Percentiles rank a stretch among this genome's conserved stretches.
Conservation (phyloP, 257 asterid species). For the Capsicum pubescens region DNA sequence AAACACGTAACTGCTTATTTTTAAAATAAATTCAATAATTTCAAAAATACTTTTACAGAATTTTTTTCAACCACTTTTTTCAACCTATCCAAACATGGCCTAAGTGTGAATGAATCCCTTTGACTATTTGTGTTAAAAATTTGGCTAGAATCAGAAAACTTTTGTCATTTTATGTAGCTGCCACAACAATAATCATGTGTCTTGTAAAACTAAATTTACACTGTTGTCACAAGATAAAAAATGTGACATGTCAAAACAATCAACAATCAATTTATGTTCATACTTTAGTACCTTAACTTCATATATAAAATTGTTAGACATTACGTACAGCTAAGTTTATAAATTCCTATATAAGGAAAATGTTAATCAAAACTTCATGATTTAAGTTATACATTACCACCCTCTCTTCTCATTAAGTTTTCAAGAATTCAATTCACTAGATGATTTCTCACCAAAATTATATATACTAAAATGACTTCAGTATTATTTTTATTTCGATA, state of each 20-base stretch:
- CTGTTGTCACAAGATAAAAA: not conserved
- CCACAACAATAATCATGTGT: not conserved
- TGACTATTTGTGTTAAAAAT: not conserved
- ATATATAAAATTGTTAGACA: not conserved
- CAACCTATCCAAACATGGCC: no score
- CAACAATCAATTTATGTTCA: not conserved
- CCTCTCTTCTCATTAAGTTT: not conserved
- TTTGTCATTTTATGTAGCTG: not conserved
- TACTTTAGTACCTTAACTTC: not conserved
- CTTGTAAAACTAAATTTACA: not conserved
- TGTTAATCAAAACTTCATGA: not conserved
- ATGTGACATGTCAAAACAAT: slow-evolving; percentile 20
- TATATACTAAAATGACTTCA: not conserved
- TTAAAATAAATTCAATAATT: no score
- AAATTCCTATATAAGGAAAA: slow-evolving; percentile 20
- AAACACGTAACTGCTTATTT: no score
- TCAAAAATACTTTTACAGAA: no score
- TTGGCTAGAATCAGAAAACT: not conserved
- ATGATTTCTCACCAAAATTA: not conserved
- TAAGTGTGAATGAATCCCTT: not conserved
- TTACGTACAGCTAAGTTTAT: not conserved
- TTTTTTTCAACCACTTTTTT: no score
- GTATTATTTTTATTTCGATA: not conserved
- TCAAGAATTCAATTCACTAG: not conserved
- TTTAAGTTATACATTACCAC: not conserved